Evolutionary conservation across 78 protist genomes (phyloP).

Genomic region (Polysphondylium violaceum): DNA sequence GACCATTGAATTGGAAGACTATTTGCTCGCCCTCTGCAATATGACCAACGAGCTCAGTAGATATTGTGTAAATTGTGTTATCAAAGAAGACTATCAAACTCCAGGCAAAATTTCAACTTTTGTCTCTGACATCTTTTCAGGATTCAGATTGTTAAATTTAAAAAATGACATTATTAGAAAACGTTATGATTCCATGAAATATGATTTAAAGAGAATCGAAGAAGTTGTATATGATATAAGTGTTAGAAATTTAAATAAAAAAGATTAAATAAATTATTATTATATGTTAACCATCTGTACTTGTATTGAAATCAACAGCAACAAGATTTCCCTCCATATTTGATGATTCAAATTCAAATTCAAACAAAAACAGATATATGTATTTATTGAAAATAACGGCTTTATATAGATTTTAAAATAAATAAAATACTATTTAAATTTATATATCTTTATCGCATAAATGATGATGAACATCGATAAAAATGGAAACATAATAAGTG

Average conservation of each 20-base stretch:
- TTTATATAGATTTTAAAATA: too few relatives aligned
- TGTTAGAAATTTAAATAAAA: constrained; percentile 65
- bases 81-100: constrained; percentile 65
- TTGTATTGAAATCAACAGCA: too few relatives aligned
- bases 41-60: constrained; percentile 81
- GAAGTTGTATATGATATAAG: constrained; percentile 88
- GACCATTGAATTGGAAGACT: constrained; percentile 80
- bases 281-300: too few relatives aligned
- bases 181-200: constrained; percentile 72
- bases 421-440: too few relatives aligned
- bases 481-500: too few relatives aligned
- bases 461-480: too few relatives aligned
- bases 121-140: constrained; percentile 74
- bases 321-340: too few relatives aligned
- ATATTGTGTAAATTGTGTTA: constrained; percentile 83
- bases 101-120: constrained; percentile 51
- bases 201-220: constrained; percentile 88
- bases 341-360: too few relatives aligned
- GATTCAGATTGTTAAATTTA: constrained; percentile 83
- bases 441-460: too few relatives aligned
- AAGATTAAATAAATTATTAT: background rate
- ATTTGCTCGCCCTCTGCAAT: constrained; percentile 75
- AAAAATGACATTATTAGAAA: constrained; percentile 88
- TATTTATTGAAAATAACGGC: too few relatives aligned
- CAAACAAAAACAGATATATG: too few relatives aligned